These are phyloP conservation scores for Leccinum pachyderme DNA, from an alignment of 1,284 basidiomycete species.

Conservation along the genomic window DNA sequence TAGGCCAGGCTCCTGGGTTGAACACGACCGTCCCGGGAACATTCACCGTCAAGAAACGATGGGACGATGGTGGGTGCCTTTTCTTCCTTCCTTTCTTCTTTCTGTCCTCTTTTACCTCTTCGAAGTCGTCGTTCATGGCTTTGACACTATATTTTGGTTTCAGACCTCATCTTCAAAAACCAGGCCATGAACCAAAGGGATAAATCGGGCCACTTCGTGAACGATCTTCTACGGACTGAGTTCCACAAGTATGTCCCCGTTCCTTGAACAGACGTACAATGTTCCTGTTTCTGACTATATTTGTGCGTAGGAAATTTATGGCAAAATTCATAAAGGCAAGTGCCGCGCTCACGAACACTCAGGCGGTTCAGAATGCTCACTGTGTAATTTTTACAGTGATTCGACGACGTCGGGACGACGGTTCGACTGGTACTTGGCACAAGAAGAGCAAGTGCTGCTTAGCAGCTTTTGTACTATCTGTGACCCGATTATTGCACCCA, in stretches of 20 bases:
- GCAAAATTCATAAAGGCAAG: slow-evolving; percentile 30
- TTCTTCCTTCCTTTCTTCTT: not conserved
- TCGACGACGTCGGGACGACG: not conserved
- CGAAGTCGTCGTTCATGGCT: not conserved
- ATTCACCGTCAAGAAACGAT: slow-evolving; percentile 89
- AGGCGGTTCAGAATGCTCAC: not conserved
- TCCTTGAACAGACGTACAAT: rapidly evolving
- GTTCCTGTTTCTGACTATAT: slow-evolving; percentile 5
- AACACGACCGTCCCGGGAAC: slow-evolving; percentile 78
- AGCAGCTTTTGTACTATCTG: slow-evolving; percentile 3
- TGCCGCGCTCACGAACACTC: not conserved
- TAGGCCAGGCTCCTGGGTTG: slow-evolving; percentile 63
- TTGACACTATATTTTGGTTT: not conserved
- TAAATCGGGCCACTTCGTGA: slow-evolving; percentile 84
- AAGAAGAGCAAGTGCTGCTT: not conserved
- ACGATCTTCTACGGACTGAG: slow-evolving; percentile 88
- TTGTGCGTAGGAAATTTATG: slow-evolving; percentile 25
- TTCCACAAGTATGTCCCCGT: slow-evolving; percentile 74
- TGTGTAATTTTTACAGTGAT: slow-evolving; percentile 7
- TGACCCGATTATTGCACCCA: not conserved
- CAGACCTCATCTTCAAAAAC: slow-evolving; percentile 96
- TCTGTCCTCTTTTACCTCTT: not conserved
- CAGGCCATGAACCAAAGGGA: slow-evolving; percentile 73
- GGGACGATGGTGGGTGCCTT: slow-evolving; percentile 80
- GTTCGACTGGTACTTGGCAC: not conserved